Evolutionary conservation across 2,329 filamentous ascomycete genomes (phyloP).

Genomic region (Mycosphaerella sp.): DNA sequence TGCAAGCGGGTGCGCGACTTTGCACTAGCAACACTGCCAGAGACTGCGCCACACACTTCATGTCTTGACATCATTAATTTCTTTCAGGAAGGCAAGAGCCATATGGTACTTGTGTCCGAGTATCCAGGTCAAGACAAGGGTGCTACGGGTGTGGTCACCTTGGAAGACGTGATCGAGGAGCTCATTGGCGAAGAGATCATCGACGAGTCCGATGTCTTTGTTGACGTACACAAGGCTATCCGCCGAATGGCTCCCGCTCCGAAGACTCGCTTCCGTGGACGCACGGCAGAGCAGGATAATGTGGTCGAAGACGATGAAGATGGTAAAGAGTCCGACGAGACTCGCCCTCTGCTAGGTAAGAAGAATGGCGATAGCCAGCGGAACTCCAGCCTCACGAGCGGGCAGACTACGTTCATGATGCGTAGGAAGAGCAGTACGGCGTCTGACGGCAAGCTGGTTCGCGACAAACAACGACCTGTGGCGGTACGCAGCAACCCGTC

Average conservation of each 20-base stretch:
- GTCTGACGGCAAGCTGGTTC: slow-evolving; percentile 26
- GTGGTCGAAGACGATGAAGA: slow-evolving; percentile 23
- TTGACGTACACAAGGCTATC: slow-evolving; percentile 98
- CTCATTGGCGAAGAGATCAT: slow-evolving; percentile 99
- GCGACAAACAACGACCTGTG: slow-evolving; percentile 26
- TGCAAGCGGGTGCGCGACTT: slow-evolving; percentile 81
- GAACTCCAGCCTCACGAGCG: slow-evolving; percentile 34
- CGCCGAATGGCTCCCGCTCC: slow-evolving; percentile 80
- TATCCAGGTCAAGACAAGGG: slow-evolving; percentile 84
- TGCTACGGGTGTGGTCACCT: slow-evolving; percentile 84
- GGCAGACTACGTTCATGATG: slow-evolving; percentile 39
- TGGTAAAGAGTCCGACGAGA: slow-evolving; percentile 23
- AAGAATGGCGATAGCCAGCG: slow-evolving; percentile 19
- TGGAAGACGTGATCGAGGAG: slow-evolving; percentile 98
- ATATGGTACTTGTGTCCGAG: slow-evolving; percentile 96
- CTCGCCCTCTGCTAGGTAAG: slow-evolving; percentile 28
- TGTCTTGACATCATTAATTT: slow-evolving; percentile 99
- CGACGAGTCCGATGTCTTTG: slow-evolving; percentile 96
- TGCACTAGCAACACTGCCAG: slow-evolving; percentile 84
- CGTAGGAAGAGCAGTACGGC: slow-evolving; percentile 43
- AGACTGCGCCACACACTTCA: slow-evolving; percentile 90
- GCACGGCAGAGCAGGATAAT: slow-evolving; percentile 6
- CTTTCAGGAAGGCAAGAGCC: slow-evolving; percentile 98
- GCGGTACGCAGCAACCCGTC: slow-evolving; percentile 48
- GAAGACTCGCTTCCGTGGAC: slow-evolving; percentile 46